Base-by-base conservation (phyloP, 257 asterid species). In the Capsicum chinense region DNA sequence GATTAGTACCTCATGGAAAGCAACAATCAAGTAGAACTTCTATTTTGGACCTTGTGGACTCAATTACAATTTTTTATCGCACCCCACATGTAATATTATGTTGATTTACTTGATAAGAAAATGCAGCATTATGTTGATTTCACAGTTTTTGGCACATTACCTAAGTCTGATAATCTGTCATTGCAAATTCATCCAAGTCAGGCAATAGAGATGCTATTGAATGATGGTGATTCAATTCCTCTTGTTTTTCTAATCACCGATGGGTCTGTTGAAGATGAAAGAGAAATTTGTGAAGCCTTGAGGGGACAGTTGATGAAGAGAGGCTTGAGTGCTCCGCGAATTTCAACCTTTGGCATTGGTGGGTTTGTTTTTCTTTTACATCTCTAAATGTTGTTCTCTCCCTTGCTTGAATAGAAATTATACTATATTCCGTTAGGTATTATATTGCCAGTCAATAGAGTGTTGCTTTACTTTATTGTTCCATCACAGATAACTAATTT, bases 301-400 rank as follows among this genome's bases (percentile, higher is more conserved):
- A 88, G 81, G 62, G 84, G 78, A 68, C 90, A 68, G 52, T 88
- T 90, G 44, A 58, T 67, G 71, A 84, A 91, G 83, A 96, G 94
- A 84, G 95, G 92, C 84, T 58, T 88, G 86, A 88, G 66, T 79
- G 85, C 87, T 84, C 97, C 97, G 35, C 91, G 98, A 84, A 92
- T 95, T 48, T 88, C 93, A 90, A 95, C 99, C 4, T 92, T 95
- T 84, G 99, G 98, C 85, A 92, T 95, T 79, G 99, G 99, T 93
- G 81, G 81, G 89, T 79, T 86, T 85, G 13, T 78, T 21, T 50
- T 21, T 21, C 44, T 21, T 48, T 50, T 33, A 74, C 60, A 4
- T 11, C n/a, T 73, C 17, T 73, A 67, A 50, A 66, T 70, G 47
- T 54, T 17, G 1, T 14, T 48, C 19, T 68, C 80, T 47, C 5